These are phyloP conservation scores for Aspergillus sp. DNA, from an alignment of 2,329 filamentous ascomycete species.

Conservation along the genomic window DNA sequence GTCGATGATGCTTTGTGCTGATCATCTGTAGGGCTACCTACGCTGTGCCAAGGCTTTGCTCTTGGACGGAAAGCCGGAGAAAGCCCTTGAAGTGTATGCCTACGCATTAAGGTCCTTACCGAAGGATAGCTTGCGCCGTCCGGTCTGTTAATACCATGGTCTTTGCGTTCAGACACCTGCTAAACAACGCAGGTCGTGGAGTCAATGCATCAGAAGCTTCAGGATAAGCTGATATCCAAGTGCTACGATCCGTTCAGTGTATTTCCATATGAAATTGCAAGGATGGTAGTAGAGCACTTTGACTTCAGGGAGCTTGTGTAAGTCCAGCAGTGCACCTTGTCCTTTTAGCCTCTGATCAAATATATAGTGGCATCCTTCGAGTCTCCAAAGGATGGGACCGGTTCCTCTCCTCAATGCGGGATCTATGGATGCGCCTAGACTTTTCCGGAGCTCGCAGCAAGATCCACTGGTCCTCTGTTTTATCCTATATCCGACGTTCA, in stretches of 20 bases:
- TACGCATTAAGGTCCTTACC: conserved; percentile 61
- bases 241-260: conserved; percentile 55
- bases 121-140: conserved; percentile 39
- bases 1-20: conserved; percentile 5
- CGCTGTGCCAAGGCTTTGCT: conserved; percentile 56
- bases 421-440: conserved; percentile 60
- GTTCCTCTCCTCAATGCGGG: conserved; percentile 53
- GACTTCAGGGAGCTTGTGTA: conserved; percentile 57
- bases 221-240: conserved; percentile 34
- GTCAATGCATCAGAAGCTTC: conserved; percentile 53
- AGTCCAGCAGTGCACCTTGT: conserved; percentile 11
- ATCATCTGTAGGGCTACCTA: conserved; percentile 54
- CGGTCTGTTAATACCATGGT: conserved; percentile 27
- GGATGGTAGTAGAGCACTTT: conserved; percentile 57
- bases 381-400: conserved; percentile 61
- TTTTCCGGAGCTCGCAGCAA: conserved; percentile 51
- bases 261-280: conserved; percentile 59
- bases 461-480: conserved; percentile 45
- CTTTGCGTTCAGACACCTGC: background rate
- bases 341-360: background rate
- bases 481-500: conserved; percentile 41
- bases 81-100: conserved; percentile 60
- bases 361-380: conserved; percentile 50
- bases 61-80: conserved; percentile 54
- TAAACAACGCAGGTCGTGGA: conserved; percentile 44